Conservation (phyloP, 257 asterid genomes). For the Nicotiana paniculata region DNA sequence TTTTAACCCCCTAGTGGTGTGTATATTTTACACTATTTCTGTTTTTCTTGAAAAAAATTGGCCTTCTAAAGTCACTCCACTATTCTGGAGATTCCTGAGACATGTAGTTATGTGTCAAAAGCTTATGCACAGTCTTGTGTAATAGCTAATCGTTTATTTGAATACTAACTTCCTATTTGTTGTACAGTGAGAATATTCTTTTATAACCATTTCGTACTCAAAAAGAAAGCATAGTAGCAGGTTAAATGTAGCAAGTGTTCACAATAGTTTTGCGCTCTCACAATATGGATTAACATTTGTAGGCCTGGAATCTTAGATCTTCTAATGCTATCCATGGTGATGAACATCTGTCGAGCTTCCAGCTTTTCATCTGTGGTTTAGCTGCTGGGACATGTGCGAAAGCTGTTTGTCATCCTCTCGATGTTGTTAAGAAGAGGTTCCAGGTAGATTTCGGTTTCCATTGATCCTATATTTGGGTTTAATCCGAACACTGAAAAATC, state of each 20-base stretch:
- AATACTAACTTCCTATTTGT: not conserved
- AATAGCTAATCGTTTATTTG: not conserved
- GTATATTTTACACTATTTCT: not conserved
- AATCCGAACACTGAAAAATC: not conserved
- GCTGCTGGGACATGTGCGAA: constrained; percentile 90
- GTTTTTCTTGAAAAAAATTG: not conserved
- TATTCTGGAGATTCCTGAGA: not conserved
- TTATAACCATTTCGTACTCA: not conserved
- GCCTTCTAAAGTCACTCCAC: not conserved
- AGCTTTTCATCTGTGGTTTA: constrained; percentile 73
- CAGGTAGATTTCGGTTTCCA: constrained; percentile 44
- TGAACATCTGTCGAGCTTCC: constrained; percentile 60
- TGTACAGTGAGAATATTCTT: not conserved
- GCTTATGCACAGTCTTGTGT: not conserved
- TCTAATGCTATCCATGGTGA: constrained; percentile 24
- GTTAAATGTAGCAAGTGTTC: not conserved
- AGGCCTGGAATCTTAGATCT: constrained; percentile 64
- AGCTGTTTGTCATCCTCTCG: constrained; percentile 93
- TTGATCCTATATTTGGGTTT: not conserved
- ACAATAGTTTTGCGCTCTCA: not conserved
- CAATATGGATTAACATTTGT: constrained; percentile 11
- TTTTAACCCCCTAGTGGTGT: not conserved
- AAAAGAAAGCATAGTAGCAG: not conserved
- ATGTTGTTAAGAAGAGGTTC: constrained; percentile 93
- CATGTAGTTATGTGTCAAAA: not conserved